A percentile compares a stretch with the other conserved stretches of the same genome.
Conservation (phyloP, 495 filamentous ascomycete species). For the Penicillium roqueforti region DNA sequence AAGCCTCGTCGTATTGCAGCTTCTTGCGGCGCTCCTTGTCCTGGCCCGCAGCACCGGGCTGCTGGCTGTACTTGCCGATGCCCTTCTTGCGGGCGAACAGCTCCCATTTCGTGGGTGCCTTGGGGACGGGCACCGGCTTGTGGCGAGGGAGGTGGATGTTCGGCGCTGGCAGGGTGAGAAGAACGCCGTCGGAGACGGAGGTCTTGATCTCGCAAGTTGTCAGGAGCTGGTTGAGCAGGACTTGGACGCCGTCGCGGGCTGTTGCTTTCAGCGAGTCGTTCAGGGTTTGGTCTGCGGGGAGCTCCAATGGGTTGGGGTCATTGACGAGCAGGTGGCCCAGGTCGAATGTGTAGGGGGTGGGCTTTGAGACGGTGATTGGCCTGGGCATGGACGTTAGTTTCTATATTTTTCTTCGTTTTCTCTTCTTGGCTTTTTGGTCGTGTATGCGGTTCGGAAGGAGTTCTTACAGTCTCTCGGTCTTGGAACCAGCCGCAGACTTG, state of each 20-base stretch:
- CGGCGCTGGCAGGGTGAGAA: conserved; percentile 67
- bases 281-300: conserved; percentile 33
- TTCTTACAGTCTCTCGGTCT: conserved; percentile 43
- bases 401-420: neutral
- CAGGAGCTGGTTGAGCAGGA: conserved; percentile 83
- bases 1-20: conserved; percentile 76
- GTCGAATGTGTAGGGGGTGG: conserved; percentile 88
- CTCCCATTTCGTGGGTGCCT: conserved; percentile 87
- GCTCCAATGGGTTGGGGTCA: conserved; percentile 75
- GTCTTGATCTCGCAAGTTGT: conserved; percentile 74
- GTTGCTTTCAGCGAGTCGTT: conserved; percentile 55
- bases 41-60: conserved; percentile 38
- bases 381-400: conserved; percentile 27
- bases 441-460: neutral
- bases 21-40: conserved; percentile 70
- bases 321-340: conserved; percentile 77
- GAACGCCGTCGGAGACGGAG: conserved; percentile 57
- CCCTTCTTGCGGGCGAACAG: conserved; percentile 94
- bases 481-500: conserved; percentile 22
- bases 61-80: conserved; percentile 56
- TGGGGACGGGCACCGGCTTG: conserved; percentile 78
- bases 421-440: neutral
- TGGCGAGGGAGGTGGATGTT: conserved; percentile 73
- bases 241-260: conserved; percentile 83
- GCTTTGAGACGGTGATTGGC: conserved; percentile 67